phyloP scores from a whole-genome alignment of 345 rosid genomes.

The Noccaea caerulescens region DNA sequence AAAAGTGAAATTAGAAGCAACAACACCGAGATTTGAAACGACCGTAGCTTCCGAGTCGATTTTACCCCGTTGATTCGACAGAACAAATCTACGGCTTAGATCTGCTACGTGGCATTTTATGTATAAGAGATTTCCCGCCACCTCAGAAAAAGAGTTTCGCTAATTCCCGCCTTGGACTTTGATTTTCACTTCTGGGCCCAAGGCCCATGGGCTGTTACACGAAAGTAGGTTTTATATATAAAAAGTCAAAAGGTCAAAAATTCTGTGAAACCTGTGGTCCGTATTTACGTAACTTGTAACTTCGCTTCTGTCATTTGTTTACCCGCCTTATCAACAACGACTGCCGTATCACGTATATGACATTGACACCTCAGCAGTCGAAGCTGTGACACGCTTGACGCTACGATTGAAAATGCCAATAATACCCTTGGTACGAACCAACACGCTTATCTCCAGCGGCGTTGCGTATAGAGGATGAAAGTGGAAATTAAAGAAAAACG shows the following conservation, averaged over 20 bases:
- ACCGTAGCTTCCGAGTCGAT: slow-evolving; percentile 24
- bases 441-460: slow-evolving; percentile 3
- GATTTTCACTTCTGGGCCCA: background rate
- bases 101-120: slow-evolving; percentile 6
- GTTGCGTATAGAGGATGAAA: slow-evolving; percentile 31
- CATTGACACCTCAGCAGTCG: slow-evolving; percentile 42
- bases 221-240: background rate
- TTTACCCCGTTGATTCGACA: slow-evolving; percentile 38
- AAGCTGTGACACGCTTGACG: slow-evolving; percentile 26
- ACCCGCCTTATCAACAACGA: slow-evolving; percentile 22
- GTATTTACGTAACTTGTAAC: background rate
- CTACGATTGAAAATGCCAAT: background rate
- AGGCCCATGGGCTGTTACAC: slow-evolving; percentile 29
- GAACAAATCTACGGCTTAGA: slow-evolving; percentile 33
- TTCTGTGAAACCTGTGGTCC: too few relatives aligned
- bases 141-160: slow-evolving; percentile 13
- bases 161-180: slow-evolving; percentile 41
- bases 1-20: slow-evolving; percentile 20
- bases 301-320: background rate
- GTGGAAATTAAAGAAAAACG: background rate
- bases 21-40: slow-evolving; percentile 30
- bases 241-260: slow-evolving; percentile 27
- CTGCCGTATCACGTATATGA: slow-evolving; percentile 30
- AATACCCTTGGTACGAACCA: slow-evolving; percentile 14
- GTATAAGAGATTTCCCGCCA: slow-evolving; percentile 28